These are phyloP conservation scores for Arthrobotrys entomopaga DNA, from an alignment of 2,329 filamentous ascomycete species.

Conservation along the genomic window DNA sequence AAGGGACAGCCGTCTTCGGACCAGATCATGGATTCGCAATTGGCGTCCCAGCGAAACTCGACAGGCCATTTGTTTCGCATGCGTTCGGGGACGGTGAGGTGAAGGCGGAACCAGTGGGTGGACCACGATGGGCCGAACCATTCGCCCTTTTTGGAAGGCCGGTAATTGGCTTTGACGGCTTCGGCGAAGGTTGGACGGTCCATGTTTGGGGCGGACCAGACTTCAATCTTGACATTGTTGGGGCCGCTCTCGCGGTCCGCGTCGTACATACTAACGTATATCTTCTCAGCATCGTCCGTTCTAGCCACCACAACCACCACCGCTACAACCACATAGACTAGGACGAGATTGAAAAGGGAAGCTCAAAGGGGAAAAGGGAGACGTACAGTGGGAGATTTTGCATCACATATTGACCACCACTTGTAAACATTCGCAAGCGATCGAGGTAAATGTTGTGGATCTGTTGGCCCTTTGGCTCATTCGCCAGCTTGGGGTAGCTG, in stretches of 20 bases:
- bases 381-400: conserved; percentile 77
- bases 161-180: conserved; percentile 75
- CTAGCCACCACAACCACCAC: not conserved
- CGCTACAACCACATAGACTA: too few species aligned
- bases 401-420: conserved; percentile 78
- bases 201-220: conserved; percentile 83
- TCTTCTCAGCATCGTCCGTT: not conserved
- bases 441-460: conserved; percentile 87
- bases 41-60: conserved; percentile 96
- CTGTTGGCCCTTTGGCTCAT: conserved; percentile 74
- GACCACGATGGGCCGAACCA: conserved; percentile 95
- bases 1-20: conserved; percentile 86
- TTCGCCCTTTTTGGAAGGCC: conserved; percentile 76
- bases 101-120: conserved; percentile 94
- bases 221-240: conserved; percentile 82
- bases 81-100: conserved; percentile 78
- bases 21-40: conserved; percentile 96
- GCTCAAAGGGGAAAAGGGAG: conserved; percentile 8
- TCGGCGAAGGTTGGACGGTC: conserved; percentile 86
- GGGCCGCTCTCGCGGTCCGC: conserved; percentile 69
- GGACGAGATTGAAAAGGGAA: conserved; percentile 19
- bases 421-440: conserved; percentile 83
- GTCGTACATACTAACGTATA: conserved; percentile 47
- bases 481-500: conserved; percentile 57
- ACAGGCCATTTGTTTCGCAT: conserved; percentile 80